phyloP scores from a whole-genome alignment of 2,329 filamentous ascomycete genomes.

The Nemania sp. region DNA sequence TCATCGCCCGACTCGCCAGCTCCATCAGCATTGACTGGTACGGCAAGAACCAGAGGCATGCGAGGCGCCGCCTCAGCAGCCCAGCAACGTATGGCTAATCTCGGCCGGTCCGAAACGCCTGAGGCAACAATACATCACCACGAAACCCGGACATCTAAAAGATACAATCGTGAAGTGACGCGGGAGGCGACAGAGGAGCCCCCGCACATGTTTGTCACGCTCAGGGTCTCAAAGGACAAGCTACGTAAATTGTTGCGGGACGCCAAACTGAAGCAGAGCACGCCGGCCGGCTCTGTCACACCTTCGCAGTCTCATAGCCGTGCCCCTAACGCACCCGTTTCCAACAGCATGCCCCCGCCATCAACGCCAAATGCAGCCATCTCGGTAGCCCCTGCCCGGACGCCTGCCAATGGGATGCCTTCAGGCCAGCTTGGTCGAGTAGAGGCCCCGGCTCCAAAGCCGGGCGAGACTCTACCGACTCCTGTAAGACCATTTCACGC shows the following conservation, averaged over 20 bases:
- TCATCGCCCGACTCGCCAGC: constrained; percentile 86
- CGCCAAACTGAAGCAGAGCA: constrained; percentile 47
- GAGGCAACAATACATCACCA: constrained; percentile 73
- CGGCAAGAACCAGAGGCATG: constrained; percentile 84
- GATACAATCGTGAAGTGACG: constrained; percentile 61
- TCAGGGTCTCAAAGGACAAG: constrained; percentile 74
- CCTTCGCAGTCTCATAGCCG: constrained; percentile 52
- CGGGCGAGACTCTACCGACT: constrained; percentile 59
- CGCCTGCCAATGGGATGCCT: constrained; percentile 42
- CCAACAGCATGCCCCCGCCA: constrained; percentile 43
- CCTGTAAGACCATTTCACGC: constrained; percentile 58
- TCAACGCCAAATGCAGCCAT: constrained; percentile 40
- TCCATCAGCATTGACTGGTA: constrained; percentile 73
- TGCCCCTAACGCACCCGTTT: constrained; percentile 49
- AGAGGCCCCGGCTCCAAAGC: constrained; percentile 66
- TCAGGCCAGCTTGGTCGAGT: constrained; percentile 67
- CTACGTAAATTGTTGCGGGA: constrained; percentile 69
- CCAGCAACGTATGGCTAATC: constrained; percentile 81
- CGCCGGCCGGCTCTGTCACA: constrained; percentile 50
- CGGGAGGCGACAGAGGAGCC: constrained; percentile 83
- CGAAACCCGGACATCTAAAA: constrained; percentile 71
- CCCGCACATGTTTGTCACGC: constrained; percentile 70
- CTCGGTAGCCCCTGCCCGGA: constrained; percentile 28
- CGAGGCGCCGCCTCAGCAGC: constrained; percentile 85
- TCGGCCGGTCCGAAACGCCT: constrained; percentile 86